Base-by-base conservation (phyloP, 2,329 filamentous ascomycete genomes). In the Ophiostoma perfectum region DNA sequence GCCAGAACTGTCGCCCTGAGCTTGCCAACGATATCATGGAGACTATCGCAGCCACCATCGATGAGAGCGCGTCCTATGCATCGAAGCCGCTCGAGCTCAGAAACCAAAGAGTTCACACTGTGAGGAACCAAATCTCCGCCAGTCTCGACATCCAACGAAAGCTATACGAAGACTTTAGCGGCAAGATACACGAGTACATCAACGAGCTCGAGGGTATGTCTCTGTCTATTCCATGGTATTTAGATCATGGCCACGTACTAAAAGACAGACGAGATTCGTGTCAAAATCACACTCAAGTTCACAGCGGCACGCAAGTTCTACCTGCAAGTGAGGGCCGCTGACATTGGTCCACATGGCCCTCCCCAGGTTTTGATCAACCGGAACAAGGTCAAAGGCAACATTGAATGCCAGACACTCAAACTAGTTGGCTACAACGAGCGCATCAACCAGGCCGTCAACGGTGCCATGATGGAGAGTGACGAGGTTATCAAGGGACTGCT, bases 61-160 rank as follows among this genome's bases (percentile, higher is more conserved):
- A 98, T 71, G 85, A 90, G 8, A 91, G 97, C 75, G 91, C 93
- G 0, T 85, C 83, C 0, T 96, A 90, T 73, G 90, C 91, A 69
- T 91, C 84, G 64, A 87, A 89, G 36, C 90, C 95, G 0, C 82
- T 98, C 4, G 94, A 97, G 71, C 81, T 97, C 68, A 86, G 93
- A 14, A 96, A 97, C 70, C 94, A 98, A 75, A 84, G 94, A 71
- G 91, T 90, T 0, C 97, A 96, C 79, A 94, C 94, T 36, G 89
- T 98, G 44, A 95, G 90, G 71, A 64, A 68, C n/a, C 65, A 65
- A 38, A 69, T 71, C 11, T 72, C 71, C 0, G 67, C 67, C 1
- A 66, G 60, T 6, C 69, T 71, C 0, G 72, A 77, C 71, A 72
- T 72, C 12, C 49, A 47, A 4, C 7, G 91, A 84, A 87, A 93